Evolutionary conservation across 352 stramenopile genomes (phyloP), one percentile per base, ranked within the genome.

Genomic region (Phytophthora litchii): DNA sequence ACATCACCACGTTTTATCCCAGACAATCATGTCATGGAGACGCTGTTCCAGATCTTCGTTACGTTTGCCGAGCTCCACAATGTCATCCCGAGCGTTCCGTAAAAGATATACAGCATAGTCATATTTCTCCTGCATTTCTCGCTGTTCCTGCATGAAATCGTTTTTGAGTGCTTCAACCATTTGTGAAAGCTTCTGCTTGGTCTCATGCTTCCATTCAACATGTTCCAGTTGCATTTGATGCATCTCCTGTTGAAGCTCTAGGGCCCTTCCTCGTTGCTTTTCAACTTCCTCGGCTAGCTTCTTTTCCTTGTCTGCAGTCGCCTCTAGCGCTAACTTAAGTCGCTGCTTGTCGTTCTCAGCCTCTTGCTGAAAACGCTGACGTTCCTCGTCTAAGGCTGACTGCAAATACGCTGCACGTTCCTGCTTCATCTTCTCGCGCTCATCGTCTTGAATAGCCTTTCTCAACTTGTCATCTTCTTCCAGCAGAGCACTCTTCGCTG

Each of bases 401-500:
- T 89, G 67, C 17, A 94, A 55, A 51, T 85, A 91, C 25, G 48
- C 64, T 8, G 76, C 72, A n/a, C 80, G 78, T 35, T 92, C 86
- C 13, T 73, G 69, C 64, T 89, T 76, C 80, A 91, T 91, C 46
- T 93, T 92, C 43, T 90, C 70, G n/a, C 84, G 78, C 54, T 93
- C 84, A 40, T 91, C 84, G 13, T 91, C 81, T 32, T 93, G 82
- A 13, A 93, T 93, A 2, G 80, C 82, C 40, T 80, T 75, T 19
- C 82, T 74, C 14, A 93, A 56, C 52, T 89, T 88, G 38, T 93
- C 82, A 46, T 93, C 80, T 57, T 93, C 81, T 16, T 89, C 79
- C 25, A 93, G 54, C n/a, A 93, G 66, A 35, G 78, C 80, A 21
- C 74, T 89, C 51, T 88, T 88, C 10, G 84, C 78, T 20, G 78